phyloP scores from a whole-genome alignment of 768 basidiomycete species.

The Phanerochaete sordida region DNA sequence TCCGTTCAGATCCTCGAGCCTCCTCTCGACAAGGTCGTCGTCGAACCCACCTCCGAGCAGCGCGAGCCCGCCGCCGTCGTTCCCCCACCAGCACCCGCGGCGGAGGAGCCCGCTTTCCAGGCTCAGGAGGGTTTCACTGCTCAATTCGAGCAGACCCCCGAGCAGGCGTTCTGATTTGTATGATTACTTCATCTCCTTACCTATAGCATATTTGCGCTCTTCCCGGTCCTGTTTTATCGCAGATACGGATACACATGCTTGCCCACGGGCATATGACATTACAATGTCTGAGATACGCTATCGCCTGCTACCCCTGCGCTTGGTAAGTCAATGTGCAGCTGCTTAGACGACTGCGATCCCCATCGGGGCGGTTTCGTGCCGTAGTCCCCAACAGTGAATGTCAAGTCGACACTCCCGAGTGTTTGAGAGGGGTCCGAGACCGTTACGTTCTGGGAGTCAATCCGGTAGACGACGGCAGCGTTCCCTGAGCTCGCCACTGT shows the following conservation, averaged over 20 bases:
- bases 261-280: not conserved
- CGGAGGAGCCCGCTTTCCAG: constrained; percentile 44
- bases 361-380: constrained; percentile 16
- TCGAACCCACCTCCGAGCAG: constrained; percentile 88
- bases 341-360: constrained; percentile 20
- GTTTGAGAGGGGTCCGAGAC: constrained; percentile 68
- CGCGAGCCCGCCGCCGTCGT: constrained; percentile 57
- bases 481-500: constrained; percentile 37
- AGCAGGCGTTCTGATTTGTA: constrained; percentile 47
- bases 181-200: not conserved
- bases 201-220: not conserved
- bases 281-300: constrained; percentile 34
- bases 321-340: constrained; percentile 39
- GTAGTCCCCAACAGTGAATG: constrained; percentile 24
- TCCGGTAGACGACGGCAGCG: constrained; percentile 40
- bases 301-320: constrained; percentile 46
- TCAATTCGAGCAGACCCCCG: constrained; percentile 23
- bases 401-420: constrained; percentile 33
- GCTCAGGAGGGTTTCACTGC: constrained; percentile 35
- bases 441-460: constrained; percentile 41
- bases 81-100: constrained; percentile 43
- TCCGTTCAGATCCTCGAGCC: constrained; percentile 88
- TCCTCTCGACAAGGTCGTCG: constrained; percentile 85
- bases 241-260: not conserved
- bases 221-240: not conserved